Evolutionary conservation across 257 asterid genomes (phyloP), one percentile per base, ranked within the genome.

Genomic region (Dorcoceras hygrometricum): DNA sequence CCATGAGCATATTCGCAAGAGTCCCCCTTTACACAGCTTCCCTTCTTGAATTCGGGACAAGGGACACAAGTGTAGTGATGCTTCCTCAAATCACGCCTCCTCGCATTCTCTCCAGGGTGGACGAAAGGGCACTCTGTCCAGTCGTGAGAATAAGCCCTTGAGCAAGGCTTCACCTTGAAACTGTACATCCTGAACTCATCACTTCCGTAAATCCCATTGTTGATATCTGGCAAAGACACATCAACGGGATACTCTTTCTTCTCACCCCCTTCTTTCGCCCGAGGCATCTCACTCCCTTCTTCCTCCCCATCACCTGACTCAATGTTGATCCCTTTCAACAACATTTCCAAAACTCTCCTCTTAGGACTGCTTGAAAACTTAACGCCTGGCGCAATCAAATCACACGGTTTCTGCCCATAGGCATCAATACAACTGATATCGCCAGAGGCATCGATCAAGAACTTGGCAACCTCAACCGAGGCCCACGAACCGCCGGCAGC

Each of bases 31-130:
- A 71, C 80, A 24, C 98, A 91, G 26, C 71, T 74, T 0, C 96
- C 96, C 85, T 86, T 91, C 92, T 91, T 91, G 78, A 91, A 91
- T 29, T 91, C 98, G 0, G 96, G 96, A 68, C 98, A 91, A 0
- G 98, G 98, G 8, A 91, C 96, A 19, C 96, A 89, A 1, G 79
- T 82, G 69, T 91, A 91, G 73, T 66, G 70, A 31, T 72, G 84
- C 83, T 82, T 87, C 65, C 83, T 78, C 1, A 89, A 96, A 68
- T 91, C 89, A 4, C 89, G 86, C 59, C 89, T 55, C 58, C 86
- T 63, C 0, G 89, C 89, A 3, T 83, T 83, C 84, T 83, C 89
- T 0, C 89, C 86, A 0, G 86, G 89, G 50, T 83, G 87, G 19
- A 76, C 84, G 26, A 82, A 82, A 10, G 87, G 87, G 72, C 87